Conservation (phyloP, 1,284 basidiomycete species). For the Volvariella surrecta region DNA sequence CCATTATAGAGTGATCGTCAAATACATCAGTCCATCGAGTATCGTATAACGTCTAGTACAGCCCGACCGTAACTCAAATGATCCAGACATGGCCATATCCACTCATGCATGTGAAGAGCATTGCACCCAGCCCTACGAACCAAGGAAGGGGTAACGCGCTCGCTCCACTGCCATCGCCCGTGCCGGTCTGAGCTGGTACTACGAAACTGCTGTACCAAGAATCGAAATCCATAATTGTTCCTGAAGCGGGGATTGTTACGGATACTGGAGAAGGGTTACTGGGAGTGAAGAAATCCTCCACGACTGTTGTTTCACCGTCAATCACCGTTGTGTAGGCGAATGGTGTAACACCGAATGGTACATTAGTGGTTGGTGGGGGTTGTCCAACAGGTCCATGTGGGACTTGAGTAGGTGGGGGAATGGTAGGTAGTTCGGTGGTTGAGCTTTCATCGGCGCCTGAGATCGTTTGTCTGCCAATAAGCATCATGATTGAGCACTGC, state of each 20-base stretch:
- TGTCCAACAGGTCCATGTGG: conserved; percentile 52
- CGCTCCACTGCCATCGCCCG: neutral
- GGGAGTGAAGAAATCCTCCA: conserved; percentile 49
- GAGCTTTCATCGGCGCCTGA: conserved; percentile 18
- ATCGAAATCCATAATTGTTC: conserved; percentile 46
- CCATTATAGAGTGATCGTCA: too few relatives aligned
- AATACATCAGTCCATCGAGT: too few relatives aligned
- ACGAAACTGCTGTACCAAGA: conserved; percentile 35
- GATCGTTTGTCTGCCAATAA: conserved; percentile 13
- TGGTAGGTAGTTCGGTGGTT: conserved; percentile 15
- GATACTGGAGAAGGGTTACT: conserved; percentile 35
- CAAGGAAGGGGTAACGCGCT: too few relatives aligned
- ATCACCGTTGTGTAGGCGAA: conserved; percentile 56
- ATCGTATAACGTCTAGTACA: too few relatives aligned
- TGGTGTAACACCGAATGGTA: conserved; percentile 39
- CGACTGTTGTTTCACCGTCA: conserved; percentile 35
- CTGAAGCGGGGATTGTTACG: conserved; percentile 28
- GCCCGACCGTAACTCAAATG: too few relatives aligned
- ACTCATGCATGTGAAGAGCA: too few relatives aligned
- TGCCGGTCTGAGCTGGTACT: conserved; percentile 7
- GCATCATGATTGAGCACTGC: too few relatives aligned
- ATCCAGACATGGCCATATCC: too few relatives aligned
- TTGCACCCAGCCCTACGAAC: too few relatives aligned
- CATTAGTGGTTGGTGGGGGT: conserved; percentile 32
- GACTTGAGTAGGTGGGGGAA: conserved; percentile 17